These are phyloP conservation scores for Trichocomaceae sp. DNA, from an alignment of 2,329 filamentous ascomycete species.

Conservation along the genomic window DNA sequence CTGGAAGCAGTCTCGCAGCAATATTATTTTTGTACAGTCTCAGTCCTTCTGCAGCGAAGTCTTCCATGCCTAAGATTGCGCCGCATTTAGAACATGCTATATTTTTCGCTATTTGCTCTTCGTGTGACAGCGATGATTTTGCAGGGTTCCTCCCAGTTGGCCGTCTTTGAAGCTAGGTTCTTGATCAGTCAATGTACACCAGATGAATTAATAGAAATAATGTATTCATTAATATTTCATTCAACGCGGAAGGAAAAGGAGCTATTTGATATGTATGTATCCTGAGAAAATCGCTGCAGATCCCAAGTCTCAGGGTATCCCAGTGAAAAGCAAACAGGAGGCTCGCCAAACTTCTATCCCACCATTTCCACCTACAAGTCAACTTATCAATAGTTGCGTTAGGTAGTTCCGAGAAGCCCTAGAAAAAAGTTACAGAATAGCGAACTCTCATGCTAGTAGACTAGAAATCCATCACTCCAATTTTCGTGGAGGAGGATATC, in stretches of 20 bases:
- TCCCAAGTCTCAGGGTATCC: background rate
- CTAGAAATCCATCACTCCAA: slow-evolving; percentile 11
- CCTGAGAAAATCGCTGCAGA: slow-evolving; percentile 11
- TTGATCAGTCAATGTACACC: background rate
- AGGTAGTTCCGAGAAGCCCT: slow-evolving; percentile 1
- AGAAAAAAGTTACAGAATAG: background rate
- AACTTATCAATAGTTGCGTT: background rate
- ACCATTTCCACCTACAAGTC: background rate
- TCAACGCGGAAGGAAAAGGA: background rate
- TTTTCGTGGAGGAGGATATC: slow-evolving; percentile 12
- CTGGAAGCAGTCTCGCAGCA: slow-evolving; percentile 17
- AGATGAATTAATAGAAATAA: background rate
- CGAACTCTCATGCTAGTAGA: slow-evolving; percentile 14
- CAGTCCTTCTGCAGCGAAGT: slow-evolving; percentile 38
- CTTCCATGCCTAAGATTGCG: slow-evolving; percentile 34
- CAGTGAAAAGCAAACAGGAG: slow-evolving; percentile 9
- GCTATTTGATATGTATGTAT: slow-evolving; percentile 5
- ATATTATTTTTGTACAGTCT: slow-evolving; percentile 47
- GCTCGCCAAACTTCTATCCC: background rate
- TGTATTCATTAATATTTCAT: background rate
- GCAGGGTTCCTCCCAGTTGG: slow-evolving; percentile 25
- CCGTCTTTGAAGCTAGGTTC: slow-evolving; percentile 11
- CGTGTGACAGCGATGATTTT: slow-evolving; percentile 23
- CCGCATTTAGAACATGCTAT: slow-evolving; percentile 28
- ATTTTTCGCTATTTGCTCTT: slow-evolving; percentile 15